phyloP scores from a whole-genome alignment of 2,329 filamentous ascomycete species.

The Mycogone perniciosa region DNA sequence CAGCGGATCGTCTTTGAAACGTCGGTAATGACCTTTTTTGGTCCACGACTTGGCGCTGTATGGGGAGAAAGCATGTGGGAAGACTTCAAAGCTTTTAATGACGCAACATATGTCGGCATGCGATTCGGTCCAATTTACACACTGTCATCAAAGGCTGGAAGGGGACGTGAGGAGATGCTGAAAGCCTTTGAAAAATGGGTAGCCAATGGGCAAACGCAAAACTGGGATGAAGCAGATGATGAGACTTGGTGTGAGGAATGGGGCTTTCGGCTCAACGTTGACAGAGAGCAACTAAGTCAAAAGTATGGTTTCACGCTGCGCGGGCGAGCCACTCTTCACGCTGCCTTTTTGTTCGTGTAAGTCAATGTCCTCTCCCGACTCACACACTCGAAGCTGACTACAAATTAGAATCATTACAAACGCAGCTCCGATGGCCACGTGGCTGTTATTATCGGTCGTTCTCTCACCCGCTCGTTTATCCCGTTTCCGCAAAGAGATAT shows the following conservation, averaged over 20 bases:
- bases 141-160: conserved; percentile 1
- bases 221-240: background rate
- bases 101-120: conserved; percentile 5
- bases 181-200: conserved; percentile 5
- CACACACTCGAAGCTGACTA: background rate
- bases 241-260: conserved; percentile 4
- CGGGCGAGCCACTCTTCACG: conserved; percentile 2
- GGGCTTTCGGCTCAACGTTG: conserved; percentile 1
- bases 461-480: background rate
- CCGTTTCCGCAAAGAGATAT: background rate
- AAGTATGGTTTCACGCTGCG: conserved; percentile 2
- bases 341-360: conserved; percentile 3
- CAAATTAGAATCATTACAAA: background rate
- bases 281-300: background rate
- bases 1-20: background rate
- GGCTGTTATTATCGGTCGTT: background rate
- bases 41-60: background rate
- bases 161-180: conserved; percentile 1
- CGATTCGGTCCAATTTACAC: background rate
- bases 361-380: background rate
- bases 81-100: conserved; percentile 3
- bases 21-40: conserved; percentile 1
- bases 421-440: conserved; percentile 2
- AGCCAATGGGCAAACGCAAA: background rate
- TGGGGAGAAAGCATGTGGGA: conserved; percentile 5